Conservation (phyloP, 768 basidiomycete species). For the Mycena polygramma region DNA sequence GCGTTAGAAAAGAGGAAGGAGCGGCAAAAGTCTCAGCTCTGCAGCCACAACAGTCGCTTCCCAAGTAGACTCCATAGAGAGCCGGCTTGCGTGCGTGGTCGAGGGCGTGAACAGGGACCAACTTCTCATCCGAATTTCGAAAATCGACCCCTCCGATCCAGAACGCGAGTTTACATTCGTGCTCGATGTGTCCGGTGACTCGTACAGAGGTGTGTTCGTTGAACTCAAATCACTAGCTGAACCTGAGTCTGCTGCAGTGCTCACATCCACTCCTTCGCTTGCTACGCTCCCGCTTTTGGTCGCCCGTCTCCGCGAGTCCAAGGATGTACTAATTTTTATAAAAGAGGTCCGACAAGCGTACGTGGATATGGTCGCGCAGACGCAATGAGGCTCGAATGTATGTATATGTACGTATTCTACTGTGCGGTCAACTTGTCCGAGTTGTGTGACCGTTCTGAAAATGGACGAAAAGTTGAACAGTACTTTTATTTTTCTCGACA, state of each 20-base stretch:
- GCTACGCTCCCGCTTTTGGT: conserved; percentile 77
- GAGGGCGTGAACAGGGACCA: conserved; percentile 84
- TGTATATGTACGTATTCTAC: conserved; percentile 9
- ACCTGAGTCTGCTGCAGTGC: conserved; percentile 61
- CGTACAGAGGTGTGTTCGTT: conserved; percentile 72
- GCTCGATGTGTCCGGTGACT: conserved; percentile 73
- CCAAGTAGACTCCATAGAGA: conserved; percentile 64
- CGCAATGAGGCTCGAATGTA: neutral
- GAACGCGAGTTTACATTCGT: conserved; percentile 80
- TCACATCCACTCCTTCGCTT: conserved; percentile 82
- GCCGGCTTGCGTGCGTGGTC: conserved; percentile 71
- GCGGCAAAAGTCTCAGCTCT: conserved; percentile 65
- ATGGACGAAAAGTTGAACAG: neutral
- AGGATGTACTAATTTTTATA: conserved; percentile 81
- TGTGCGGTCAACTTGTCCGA: neutral
- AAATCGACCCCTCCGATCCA: conserved; percentile 69
- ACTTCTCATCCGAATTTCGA: conserved; percentile 79
- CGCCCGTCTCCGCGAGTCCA: conserved; percentile 76
- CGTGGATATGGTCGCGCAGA: conserved; percentile 43
- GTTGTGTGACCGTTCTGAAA: too few relatives aligned
- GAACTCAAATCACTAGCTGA: neutral
- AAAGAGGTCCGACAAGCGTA: conserved; percentile 73
- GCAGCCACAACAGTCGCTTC: conserved; percentile 62
- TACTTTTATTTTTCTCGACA: neutral
- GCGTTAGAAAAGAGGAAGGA: conserved; percentile 77